Percentiles rank a stretch among this genome's conserved stretches.
phyloP scores from a whole-genome alignment of 352 stramenopile genomes.

The Lagenidium giganteum region DNA sequence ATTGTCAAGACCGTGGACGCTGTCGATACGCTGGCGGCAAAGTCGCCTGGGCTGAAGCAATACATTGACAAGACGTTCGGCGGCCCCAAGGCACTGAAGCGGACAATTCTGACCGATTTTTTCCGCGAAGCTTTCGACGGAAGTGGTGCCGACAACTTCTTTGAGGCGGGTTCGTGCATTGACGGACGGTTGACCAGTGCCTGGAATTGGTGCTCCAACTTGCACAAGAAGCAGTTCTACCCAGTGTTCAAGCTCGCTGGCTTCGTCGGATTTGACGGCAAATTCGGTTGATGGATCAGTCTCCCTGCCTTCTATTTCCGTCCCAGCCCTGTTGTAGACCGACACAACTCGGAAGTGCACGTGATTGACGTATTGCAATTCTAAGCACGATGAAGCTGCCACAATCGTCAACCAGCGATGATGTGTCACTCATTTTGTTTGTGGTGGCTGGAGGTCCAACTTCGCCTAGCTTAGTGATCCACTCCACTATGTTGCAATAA shows the following conservation, averaged over 20 bases:
- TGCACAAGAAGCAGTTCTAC: slow-evolving; percentile 93
- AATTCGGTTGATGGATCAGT: too few species aligned
- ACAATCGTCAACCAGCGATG: too few species aligned
- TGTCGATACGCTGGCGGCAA: slow-evolving; percentile 52
- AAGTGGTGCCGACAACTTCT: slow-evolving; percentile 93
- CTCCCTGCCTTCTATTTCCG: too few species aligned
- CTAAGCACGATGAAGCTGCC: too few species aligned
- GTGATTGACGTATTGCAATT: too few species aligned
- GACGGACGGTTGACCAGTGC: slow-evolving; percentile 95
- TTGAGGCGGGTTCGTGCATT: slow-evolving; percentile 94
- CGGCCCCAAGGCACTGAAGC: slow-evolving; percentile 74
- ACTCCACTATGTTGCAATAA: too few species aligned
- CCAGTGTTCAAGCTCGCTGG: slow-evolving; percentile 95
- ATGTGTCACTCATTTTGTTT: too few species aligned
- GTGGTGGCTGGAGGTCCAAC: too few species aligned
- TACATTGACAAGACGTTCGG: slow-evolving; percentile 85
- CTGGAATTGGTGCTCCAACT: slow-evolving; percentile 97
- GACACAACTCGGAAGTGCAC: too few species aligned
- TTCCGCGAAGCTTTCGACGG: slow-evolving; percentile 96
- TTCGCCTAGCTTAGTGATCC: too few species aligned
- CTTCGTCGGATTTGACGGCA: slow-evolving; percentile 96
- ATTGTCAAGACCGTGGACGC: slow-evolving; percentile 84
- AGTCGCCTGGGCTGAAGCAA: slow-evolving; percentile 34
- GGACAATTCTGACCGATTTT: slow-evolving; percentile 93
- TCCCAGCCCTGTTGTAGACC: too few species aligned